Evolutionary conservation across 805 yeast species (phyloP), one percentile per base, ranked within the genome.

Genomic region (Debaryomyces prosopidis): DNA sequence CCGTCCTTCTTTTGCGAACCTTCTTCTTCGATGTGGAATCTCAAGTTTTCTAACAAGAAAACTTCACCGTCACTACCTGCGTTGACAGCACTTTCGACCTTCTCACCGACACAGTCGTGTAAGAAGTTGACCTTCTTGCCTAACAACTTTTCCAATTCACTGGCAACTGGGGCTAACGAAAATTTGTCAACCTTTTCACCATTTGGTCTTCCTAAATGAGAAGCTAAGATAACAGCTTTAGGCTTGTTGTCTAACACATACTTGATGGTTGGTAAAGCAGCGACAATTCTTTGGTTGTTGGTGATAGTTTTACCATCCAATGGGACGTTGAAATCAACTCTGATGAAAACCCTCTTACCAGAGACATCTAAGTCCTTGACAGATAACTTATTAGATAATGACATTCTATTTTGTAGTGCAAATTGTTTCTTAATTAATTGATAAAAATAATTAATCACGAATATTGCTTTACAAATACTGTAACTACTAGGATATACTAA

Each of bases 131-230:
- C 96, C 71, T 81, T 73, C 48, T 65, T 54, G 61, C 78, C 80
- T 68, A 94, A 81, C 54, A 94, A 81, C 58, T 82, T 76, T 66
- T 82, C 78, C 69, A 94, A 84, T 79, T 94, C 99, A 48, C 77
- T 81, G 53, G 96, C 91, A 61, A 94, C 95, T 57, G 99, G 99
- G 66, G 85, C 84, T 64, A 94, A 79, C 41, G 97, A 90, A 82
- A 81, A 92, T 77, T 94, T 94, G 42, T 78, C 85, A 63, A 75
- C 81, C 51, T 68, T 79, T 76, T 89, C 90, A 69, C 99, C 99
- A 70, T 94, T 94, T 73, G 99, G 99, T 80, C 99, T 90, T 66
- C 99, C 99, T 71, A 94, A 81, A 73, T 94, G 99, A 50, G 98
- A 91, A 55, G 97, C 98, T 60, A 94, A 82, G 58, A 94, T 78